Conservation (phyloP, 768 basidiomycete genomes). For the Mycena capillaripes region DNA sequence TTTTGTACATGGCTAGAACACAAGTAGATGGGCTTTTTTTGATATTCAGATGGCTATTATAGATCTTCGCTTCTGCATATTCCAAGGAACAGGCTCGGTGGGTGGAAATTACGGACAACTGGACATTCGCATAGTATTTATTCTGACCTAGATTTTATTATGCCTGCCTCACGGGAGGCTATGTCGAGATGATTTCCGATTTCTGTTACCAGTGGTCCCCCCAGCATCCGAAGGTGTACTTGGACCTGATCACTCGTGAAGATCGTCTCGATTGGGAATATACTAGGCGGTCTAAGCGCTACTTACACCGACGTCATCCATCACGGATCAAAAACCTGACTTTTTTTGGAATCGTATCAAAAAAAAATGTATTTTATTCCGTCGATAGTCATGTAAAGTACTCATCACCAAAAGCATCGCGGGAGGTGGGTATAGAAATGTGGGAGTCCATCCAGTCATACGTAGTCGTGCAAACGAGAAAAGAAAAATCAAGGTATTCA, state of each 20-base stretch:
- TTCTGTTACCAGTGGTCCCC: constrained; percentile 44
- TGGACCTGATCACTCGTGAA: constrained; percentile 41
- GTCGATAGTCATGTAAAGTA: not conserved
- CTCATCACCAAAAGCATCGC: not conserved
- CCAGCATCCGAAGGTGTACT: constrained; percentile 44
- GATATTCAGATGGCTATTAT: constrained; percentile 35
- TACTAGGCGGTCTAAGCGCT: no score
- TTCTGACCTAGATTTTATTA: constrained; percentile 44
- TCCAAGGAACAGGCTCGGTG: constrained; percentile 41
- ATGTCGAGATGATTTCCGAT: constrained; percentile 15
- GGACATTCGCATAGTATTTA: not conserved
- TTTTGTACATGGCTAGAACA: no score
- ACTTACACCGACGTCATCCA: no score
- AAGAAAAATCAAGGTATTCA: not conserved
- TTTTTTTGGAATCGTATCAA: no score
- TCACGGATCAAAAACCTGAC: no score
- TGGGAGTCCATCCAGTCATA: not conserved
- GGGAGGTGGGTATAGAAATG: constrained; percentile 12
- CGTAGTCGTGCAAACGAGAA: not conserved
- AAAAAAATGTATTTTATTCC: not conserved
- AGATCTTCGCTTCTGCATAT: constrained; percentile 39
- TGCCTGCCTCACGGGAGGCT: constrained; percentile 42
- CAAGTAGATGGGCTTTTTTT: no score
- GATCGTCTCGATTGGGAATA: constrained; percentile 35
- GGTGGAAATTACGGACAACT: not conserved